Base-by-base conservation (phyloP, 768 basidiomycete genomes). In the Leucocoprinus leucothites region DNA sequence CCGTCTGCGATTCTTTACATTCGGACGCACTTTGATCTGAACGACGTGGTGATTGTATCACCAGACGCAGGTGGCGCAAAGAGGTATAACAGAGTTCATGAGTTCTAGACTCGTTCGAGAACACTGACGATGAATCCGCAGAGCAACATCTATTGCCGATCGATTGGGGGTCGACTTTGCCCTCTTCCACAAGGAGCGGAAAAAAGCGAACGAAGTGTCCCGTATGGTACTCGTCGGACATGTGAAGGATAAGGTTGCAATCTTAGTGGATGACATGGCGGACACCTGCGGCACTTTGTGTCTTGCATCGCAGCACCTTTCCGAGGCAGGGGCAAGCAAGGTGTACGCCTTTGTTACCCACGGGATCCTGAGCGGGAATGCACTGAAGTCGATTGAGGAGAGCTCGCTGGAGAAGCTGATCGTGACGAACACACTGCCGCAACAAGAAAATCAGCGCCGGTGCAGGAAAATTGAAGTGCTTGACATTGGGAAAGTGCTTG, bases 31-130 rank as follows among this genome's bases (percentile, higher is more conserved):
- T 95, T 98, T 71, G 83, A 89, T 59, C 73, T 93, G 53, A 77
- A 81, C 53, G 81, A 95, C 63, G 83, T 96, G 47, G 90, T 98
- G 60, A 96, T 99, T 60, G 97, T 99, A 54, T 94, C 91, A 46
- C 97, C 97, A 19, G 97, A 99, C 73, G 97, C 97, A 0, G 97
- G 97, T 54, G 97, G 97, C 51, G 96, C 97, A 42, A 98, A 99
- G 77, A 82, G 96, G 95, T 94, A 64, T 64, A 76, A 50, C 45
- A 56, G 52, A 44, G 25, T 24, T 34, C 43, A 36, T 22, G 41
- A 52, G 19, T 54, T 53, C 48, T 48, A 41, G 25, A 41, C 16
- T 41, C 5, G 52, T 38, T 18, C 18, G 26, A 36, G 34, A 16
- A 18, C 41, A 42, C 58, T 61, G 26, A 60, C 42, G 43, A 47